These are phyloP conservation scores for Fusarium sp. DNA, from an alignment of 2,329 filamentous ascomycete species.

Conservation along the genomic window DNA sequence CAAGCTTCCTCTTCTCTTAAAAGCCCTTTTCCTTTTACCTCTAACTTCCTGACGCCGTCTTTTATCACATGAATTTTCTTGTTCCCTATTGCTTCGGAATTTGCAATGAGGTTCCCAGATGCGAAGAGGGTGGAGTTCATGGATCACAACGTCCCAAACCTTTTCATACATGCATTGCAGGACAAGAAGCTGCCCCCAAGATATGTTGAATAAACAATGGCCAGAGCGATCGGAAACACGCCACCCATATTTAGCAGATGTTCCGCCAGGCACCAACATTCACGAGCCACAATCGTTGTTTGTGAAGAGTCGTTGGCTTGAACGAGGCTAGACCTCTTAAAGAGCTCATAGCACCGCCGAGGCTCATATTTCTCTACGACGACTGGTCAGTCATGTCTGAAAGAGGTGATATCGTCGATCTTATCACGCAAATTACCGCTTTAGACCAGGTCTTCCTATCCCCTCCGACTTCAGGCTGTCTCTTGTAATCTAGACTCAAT, in stretches of 20 bases:
- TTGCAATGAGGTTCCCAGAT: background rate
- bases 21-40: too few relatives aligned
- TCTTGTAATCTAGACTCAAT: background rate
- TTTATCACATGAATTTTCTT: too few relatives aligned
- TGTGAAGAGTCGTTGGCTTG: background rate
- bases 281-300: background rate
- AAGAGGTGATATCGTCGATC: accelerated
- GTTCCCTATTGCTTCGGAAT: background rate
- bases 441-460: background rate
- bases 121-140: background rate
- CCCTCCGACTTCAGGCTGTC: accelerated
- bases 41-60: too few relatives aligned
- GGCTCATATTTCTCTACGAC: background rate
- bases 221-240: background rate
- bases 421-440: too few relatives aligned
- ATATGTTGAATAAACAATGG: accelerated
- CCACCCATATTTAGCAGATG: background rate
- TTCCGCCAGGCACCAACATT: background rate
- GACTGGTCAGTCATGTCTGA: background rate
- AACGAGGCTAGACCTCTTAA: background rate
- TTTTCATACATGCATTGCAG: background rate
- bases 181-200: background rate
- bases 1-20: too few relatives aligned
- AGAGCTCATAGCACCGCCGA: background rate
- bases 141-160: background rate